A percentile compares a stretch with the other conserved stretches of the same genome.
These are phyloP conservation scores for Kodamaea nitidulidarum DNA, from an alignment of 805 yeast genomes.

Conservation along the genomic window DNA sequence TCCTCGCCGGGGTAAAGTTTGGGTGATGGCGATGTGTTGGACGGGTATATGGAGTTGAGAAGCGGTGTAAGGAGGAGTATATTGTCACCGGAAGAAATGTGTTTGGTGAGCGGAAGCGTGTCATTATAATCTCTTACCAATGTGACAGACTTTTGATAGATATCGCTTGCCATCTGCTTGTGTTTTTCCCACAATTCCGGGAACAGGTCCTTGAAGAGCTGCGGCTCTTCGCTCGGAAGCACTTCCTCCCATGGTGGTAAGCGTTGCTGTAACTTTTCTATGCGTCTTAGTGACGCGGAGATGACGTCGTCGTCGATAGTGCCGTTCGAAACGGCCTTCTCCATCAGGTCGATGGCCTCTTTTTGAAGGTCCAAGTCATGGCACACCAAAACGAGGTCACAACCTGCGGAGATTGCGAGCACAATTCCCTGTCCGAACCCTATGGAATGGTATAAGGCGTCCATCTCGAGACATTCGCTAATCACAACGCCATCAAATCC, in stretches of 20 bases:
- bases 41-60: conserved; percentile 33
- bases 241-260: conserved; percentile 43
- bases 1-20: conserved; percentile 45
- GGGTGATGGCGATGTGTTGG: conserved; percentile 8
- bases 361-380: conserved; percentile 51
- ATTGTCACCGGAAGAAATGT: conserved; percentile 26
- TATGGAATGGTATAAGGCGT: conserved; percentile 56
- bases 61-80: conserved; percentile 36
- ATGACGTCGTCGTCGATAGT: conserved; percentile 43
- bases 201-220: conserved; percentile 22
- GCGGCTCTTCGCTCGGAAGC: conserved; percentile 25
- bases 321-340: conserved; percentile 37
- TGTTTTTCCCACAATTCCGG: conserved; percentile 41
- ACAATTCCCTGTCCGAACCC: conserved; percentile 66
- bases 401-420: conserved; percentile 59
- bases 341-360: conserved; percentile 48
- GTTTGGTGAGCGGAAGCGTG: conserved; percentile 46
- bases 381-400: conserved; percentile 62
- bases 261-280: conserved; percentile 39
- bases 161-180: conserved; percentile 37
- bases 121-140: conserved; percentile 50
- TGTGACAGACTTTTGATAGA: conserved; percentile 51
- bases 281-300: conserved; percentile 36
- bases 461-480: conserved; percentile 61
- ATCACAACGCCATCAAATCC: conserved; percentile 54